These are phyloP conservation scores for Adansonia gregorii DNA, from an alignment of 441 rosid species.

Conservation along the genomic window DNA sequence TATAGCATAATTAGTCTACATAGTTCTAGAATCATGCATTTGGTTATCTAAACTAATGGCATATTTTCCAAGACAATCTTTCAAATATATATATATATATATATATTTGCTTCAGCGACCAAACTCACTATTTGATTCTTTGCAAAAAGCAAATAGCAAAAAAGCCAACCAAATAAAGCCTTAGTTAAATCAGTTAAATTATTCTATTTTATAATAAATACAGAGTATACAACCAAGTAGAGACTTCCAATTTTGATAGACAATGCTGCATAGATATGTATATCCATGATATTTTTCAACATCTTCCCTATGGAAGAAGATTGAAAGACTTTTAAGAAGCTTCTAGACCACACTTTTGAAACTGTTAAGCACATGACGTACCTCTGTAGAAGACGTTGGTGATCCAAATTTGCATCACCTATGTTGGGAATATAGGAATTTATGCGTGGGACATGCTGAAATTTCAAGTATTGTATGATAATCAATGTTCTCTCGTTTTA, in stretches of 20 bases:
- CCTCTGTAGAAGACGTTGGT: constrained; percentile 91
- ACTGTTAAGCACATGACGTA: constrained; percentile 32
- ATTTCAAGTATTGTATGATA: constrained; percentile 13
- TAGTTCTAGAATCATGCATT: neutral
- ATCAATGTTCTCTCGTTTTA: neutral
- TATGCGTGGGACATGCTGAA: constrained; percentile 85
- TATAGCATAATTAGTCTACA: neutral
- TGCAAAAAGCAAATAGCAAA: neutral
- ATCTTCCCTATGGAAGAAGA: neutral
- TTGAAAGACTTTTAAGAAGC: neutral
- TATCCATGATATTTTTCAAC: constrained; percentile 1
- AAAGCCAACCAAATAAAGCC: neutral
- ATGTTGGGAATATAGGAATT: constrained; percentile 79
- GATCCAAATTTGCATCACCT: constrained; percentile 80
- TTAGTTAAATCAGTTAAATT: constrained; percentile 3
- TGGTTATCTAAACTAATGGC: neutral
- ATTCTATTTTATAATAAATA: constrained; percentile 13
- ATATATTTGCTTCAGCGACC: neutral
- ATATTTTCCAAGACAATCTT: neutral
- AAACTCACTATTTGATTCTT: neutral
- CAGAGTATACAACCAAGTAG: neutral
- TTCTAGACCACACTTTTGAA: constrained; percentile 8
- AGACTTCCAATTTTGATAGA: neutral
- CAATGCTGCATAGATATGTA: constrained; percentile 13
- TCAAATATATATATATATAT: too few relatives aligned